Percentiles rank a stretch among this genome's conserved stretches.
phyloP scores from a whole-genome alignment of 1,284 basidiomycete species.

The Ceratobasidium theobromae region DNA sequence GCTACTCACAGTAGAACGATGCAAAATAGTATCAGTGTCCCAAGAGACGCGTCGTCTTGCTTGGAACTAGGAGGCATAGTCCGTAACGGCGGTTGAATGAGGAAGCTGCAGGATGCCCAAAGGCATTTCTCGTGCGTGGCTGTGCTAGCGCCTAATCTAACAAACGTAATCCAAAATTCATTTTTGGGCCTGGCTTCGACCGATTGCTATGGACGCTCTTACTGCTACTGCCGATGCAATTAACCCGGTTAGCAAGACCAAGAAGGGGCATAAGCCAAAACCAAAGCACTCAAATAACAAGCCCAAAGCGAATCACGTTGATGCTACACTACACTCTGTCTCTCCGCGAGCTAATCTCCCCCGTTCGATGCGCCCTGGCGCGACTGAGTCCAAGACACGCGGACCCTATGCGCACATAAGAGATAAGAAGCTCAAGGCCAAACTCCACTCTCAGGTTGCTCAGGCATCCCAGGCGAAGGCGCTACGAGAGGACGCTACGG shows the following conservation, averaged over 20 bases:
- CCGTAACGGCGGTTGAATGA: not conserved
- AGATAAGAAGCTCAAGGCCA: constrained; percentile 73
- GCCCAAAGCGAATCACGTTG: constrained; percentile 41
- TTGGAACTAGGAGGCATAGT: not conserved
- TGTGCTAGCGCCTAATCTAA: constrained; percentile 3
- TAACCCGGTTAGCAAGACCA: constrained; percentile 44
- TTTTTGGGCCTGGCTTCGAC: constrained; percentile 15
- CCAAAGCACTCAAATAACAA: constrained; percentile 41
- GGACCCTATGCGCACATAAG: constrained; percentile 57
- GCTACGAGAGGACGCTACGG: constrained; percentile 48
- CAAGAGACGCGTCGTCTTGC: constrained; percentile 14
- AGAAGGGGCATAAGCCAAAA: constrained; percentile 47
- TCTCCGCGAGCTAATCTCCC: constrained; percentile 57
- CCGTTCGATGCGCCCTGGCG: constrained; percentile 55
- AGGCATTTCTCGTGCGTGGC: not conserved
- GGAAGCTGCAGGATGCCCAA: not conserved
- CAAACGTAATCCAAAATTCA: constrained; percentile 9
- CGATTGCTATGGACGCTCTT: constrained; percentile 61
- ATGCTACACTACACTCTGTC: constrained; percentile 63
- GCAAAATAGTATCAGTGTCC: constrained; percentile 23
- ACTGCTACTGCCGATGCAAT: constrained; percentile 69
- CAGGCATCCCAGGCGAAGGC: constrained; percentile 61
- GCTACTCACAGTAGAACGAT: constrained; percentile 15
- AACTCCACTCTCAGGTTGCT: constrained; percentile 61
- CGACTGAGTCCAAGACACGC: constrained; percentile 25